Evolutionary conservation across 768 basidiomycete genomes (phyloP), one percentile per base, ranked within the genome.

Genomic region (Suillus alpinus): DNA sequence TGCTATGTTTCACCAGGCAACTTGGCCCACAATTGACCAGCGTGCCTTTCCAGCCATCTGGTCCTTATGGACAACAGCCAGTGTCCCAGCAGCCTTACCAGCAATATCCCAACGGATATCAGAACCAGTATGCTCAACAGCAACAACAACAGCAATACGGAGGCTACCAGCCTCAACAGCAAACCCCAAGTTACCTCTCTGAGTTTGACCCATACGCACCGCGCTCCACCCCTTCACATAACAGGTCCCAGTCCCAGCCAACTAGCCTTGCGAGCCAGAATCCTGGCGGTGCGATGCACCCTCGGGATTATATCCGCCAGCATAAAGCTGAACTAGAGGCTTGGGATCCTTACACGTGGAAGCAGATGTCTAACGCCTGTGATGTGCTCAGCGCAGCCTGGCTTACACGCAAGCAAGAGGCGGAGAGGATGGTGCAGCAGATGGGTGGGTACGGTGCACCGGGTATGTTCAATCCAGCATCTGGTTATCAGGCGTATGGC

Each of bases 311-410:
- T 63, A 84, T 92, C 58, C 85, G 84, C 49, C 71, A 73, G 3
- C 83, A 91, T 71, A 92, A 91, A 64, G 68, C 76, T 0, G 84
- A 86, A 69, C 77, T 93, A 31, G 91, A 91, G 64, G 75, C 81
- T 7, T 92, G 90, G 90, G 87, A 91, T 65, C 40, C 73, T 7
- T 83, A 82, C 59, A 75, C 86, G 13, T 92, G 90, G 90, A 91
- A 86, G 71, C 88, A 89, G 74, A 77, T 86, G 40, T 70, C 90
- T 32, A 73, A 73, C 60, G 67, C 81, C 0, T 89, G 91, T 61
- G 88, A 92, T 57, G 75, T 76, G 12, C 79, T 93, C 65, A 88
- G 86, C 73, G 72, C 74, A 26, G 81, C 86, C 1, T 93, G 91
- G 91, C 83, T 81, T 49, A 64, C 56, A 34, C 78, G 87, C 59